Evolutionary conservation across 805 yeast genomes (phyloP), one percentile per base, ranked within the genome.

Genomic region (Kluyveromyces lactis): DNA sequence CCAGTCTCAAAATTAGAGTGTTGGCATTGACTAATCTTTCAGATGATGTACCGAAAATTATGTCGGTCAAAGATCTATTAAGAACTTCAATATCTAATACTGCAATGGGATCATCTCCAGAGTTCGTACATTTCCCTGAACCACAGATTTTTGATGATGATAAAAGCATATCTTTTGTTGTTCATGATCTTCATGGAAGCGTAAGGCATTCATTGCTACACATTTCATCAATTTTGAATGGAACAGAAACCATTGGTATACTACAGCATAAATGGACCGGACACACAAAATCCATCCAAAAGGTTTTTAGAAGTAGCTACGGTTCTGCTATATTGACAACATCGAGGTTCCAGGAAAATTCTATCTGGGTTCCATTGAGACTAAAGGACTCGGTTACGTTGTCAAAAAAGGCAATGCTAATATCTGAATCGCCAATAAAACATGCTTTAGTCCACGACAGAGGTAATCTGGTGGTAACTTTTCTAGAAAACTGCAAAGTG

Each of bases 261-360:
- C 47, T 78, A 8, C 63, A 68, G 18, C 71, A 78, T 45, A 79
- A 81, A 48, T 74, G 81, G 40, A 86, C 94, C 1, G 97, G 97
- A 1, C 96, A 87, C 54, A 73, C 77, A 40, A 87, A 87, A 53
- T 84, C 95, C 0, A 78, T 89, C 17, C 76, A 74, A 47, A 71
- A 68, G 36, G 58, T 89, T 3, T 64, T 75, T 13, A 75, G 87
- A 49, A 81, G 95, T 1, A 64, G 76, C 5, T 75, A 77, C 51
- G 90, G 89, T 26, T 64, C 69, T 19, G 71, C 82, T 0, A 56
- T 79, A 44, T 56, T 82, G 9, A 73, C 86, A 1, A 58, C 71
- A 10, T 73, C 81, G 6, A 63, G 86, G 45, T 81, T 79, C 49
- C 46, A 52, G 4, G 72, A 72, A 31, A 77, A 75, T 48, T 68